Evolutionary conservation across 345 rosid genomes (phyloP).

Genomic region (Pelargonium nanum): DNA sequence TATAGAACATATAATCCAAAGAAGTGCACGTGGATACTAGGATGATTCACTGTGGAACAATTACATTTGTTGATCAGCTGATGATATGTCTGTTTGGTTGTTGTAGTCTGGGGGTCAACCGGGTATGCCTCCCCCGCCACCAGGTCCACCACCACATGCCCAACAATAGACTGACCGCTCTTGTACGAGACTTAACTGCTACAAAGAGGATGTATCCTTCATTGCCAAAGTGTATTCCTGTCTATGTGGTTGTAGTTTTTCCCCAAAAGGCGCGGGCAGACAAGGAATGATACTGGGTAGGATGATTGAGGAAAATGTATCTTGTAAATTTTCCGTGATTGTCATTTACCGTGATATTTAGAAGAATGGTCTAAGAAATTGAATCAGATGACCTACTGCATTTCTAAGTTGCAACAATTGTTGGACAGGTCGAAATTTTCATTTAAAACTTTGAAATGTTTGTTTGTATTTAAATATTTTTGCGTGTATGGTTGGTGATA

Average conservation of each 20-base stretch:
- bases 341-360: too few relatives aligned
- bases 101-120: constrained; percentile 53
- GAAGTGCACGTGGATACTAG: neutral
- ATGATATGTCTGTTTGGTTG: neutral
- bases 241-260: neutral
- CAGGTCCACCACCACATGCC: constrained; percentile 53
- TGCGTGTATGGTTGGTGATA: too few relatives aligned
- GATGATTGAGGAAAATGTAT: neutral
- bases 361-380: too few relatives aligned
- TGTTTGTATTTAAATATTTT: too few relatives aligned
- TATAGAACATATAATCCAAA: neutral
- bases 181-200: neutral
- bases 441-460: neutral
- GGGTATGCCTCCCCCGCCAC: constrained; percentile 40
- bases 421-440: neutral
- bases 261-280: neutral
- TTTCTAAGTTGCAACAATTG: neutral
- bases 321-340: neutral
- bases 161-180: constrained; percentile 23
- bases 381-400: too few relatives aligned
- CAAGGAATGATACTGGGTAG: neutral
- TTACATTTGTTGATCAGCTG: neutral
- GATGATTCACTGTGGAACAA: neutral
- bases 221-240: neutral
- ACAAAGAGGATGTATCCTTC: neutral